Conservation (phyloP, 169 alveolate species). For the Eimeria brunetti region DNA sequence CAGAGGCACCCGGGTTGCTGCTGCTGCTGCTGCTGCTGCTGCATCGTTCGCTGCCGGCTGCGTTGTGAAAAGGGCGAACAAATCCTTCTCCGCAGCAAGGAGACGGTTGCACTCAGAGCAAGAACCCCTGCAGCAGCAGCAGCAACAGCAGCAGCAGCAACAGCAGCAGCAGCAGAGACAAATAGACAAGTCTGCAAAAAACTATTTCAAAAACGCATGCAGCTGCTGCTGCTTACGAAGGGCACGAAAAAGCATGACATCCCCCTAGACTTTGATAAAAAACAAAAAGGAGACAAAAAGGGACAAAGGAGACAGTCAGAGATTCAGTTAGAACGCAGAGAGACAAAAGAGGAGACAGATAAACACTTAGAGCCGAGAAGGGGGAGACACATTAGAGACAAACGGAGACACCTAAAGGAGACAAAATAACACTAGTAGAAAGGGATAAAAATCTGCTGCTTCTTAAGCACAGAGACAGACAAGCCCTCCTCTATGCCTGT, state of each 20-base stretch:
- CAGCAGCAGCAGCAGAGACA: constrained; percentile 21
- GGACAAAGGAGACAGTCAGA: no score
- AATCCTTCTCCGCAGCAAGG: constrained; percentile 23
- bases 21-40: constrained; percentile 57
- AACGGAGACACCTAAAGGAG: not conserved
- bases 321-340: no score
- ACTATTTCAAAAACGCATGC: no score
- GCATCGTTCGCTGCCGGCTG: not conserved
- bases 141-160: not conserved
- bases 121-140: constrained; percentile 39
- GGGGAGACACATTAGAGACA: not conserved
- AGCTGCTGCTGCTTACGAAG: no score
- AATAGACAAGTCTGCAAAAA: not conserved
- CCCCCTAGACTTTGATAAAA: no score
- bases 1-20: constrained; percentile 4
- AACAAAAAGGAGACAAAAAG: not conserved
- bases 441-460: not conserved
- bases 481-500: not conserved
- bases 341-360: not conserved
- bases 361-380: no score
- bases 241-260: no score
- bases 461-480: not conserved
- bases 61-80: constrained; percentile 19
- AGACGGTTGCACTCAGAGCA: constrained; percentile 43
- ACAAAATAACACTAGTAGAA: not conserved